Evolutionary conservation across 2,329 filamentous ascomycete species (phyloP).

Genomic region (Xylaria sp.): DNA sequence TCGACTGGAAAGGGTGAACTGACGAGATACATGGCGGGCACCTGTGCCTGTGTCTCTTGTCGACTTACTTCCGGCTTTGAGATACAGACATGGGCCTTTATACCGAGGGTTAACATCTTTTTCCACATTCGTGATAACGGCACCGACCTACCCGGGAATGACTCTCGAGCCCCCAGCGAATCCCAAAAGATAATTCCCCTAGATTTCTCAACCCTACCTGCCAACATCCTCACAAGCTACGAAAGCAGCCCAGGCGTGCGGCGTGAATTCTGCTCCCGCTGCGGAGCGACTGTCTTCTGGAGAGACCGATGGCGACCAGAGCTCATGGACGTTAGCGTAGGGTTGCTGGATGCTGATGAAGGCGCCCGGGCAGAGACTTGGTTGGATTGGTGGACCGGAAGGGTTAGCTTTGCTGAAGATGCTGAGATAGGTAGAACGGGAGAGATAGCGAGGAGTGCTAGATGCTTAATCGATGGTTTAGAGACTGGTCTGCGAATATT

Average conservation of each 20-base stretch:
- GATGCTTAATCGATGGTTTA: slow-evolving; percentile 45
- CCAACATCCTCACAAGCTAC: slow-evolving; percentile 62
- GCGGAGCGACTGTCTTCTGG: slow-evolving; percentile 75
- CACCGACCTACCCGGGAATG: slow-evolving; percentile 43
- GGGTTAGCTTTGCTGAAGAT: slow-evolving; percentile 71
- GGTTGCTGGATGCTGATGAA: slow-evolving; percentile 62
- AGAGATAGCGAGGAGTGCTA: slow-evolving; percentile 44
- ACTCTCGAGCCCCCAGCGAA: not conserved
- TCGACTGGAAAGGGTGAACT: slow-evolving; percentile 50
- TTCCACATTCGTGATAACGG: slow-evolving; percentile 49
- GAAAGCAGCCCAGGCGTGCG: slow-evolving; percentile 63
- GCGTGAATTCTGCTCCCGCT: slow-evolving; percentile 70
- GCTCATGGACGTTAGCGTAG: slow-evolving; percentile 72
- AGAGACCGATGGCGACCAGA: slow-evolving; percentile 62
- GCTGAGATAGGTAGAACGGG: slow-evolving; percentile 50
- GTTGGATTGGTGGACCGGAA: slow-evolving; percentile 70
- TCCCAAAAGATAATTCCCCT: slow-evolving; percentile 43
- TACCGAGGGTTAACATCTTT: slow-evolving; percentile 68
- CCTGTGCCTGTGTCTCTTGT: slow-evolving; percentile 72
- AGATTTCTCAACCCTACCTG: slow-evolving; percentile 52
- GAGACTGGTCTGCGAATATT: slow-evolving; percentile 39
- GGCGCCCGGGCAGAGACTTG: slow-evolving; percentile 67
- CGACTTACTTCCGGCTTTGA: slow-evolving; percentile 70
- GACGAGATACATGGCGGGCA: slow-evolving; percentile 63
- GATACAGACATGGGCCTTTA: slow-evolving; percentile 73